A percentile compares a stretch with the other conserved stretches of the same genome.
phyloP scores from a whole-genome alignment of 768 basidiomycete genomes.

The Leccinum broughii region DNA sequence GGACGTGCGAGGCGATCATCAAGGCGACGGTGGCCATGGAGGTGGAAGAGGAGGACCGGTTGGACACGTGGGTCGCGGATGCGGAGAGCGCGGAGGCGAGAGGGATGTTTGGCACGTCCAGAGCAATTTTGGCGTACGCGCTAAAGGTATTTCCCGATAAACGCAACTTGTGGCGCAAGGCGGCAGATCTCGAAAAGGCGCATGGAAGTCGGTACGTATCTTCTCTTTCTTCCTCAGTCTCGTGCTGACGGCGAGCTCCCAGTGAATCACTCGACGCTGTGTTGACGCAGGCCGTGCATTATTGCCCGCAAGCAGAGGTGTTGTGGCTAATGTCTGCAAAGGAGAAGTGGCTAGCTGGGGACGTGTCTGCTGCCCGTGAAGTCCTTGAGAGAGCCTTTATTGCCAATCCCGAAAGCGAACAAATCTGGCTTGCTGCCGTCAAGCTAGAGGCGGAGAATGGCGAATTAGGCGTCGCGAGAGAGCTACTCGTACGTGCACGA shows the following conservation, averaged over 20 bases:
- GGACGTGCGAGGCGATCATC: constrained; percentile 93
- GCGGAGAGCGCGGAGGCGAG: constrained; percentile 78
- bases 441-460: constrained; percentile 97
- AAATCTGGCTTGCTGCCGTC: constrained; percentile 97
- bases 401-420: constrained; percentile 95
- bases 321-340: constrained; percentile 99
- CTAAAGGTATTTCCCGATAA: constrained; percentile 89
- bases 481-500: constrained; percentile 85
- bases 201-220: constrained; percentile 74
- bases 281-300: constrained; percentile 77
- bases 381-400: constrained; percentile 89
- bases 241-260: constrained; percentile 10
- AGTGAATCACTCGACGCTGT: constrained; percentile 83
- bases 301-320: constrained; percentile 94
- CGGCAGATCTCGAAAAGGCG: constrained; percentile 90
- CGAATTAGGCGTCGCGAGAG: constrained; percentile 81
- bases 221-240: neutral
- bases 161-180: constrained; percentile 83
- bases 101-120: constrained; percentile 76
- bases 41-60: constrained; percentile 89
- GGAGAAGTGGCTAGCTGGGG: constrained; percentile 90
- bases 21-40: constrained; percentile 94
- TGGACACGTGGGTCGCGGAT: constrained; percentile 90
- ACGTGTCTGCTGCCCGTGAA: constrained; percentile 87
- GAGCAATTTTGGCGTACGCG: constrained; percentile 89